These are phyloP conservation scores for Neurospora sp. DNA, from an alignment of 495 filamentous ascomycete genomes.

Conservation along the genomic window DNA sequence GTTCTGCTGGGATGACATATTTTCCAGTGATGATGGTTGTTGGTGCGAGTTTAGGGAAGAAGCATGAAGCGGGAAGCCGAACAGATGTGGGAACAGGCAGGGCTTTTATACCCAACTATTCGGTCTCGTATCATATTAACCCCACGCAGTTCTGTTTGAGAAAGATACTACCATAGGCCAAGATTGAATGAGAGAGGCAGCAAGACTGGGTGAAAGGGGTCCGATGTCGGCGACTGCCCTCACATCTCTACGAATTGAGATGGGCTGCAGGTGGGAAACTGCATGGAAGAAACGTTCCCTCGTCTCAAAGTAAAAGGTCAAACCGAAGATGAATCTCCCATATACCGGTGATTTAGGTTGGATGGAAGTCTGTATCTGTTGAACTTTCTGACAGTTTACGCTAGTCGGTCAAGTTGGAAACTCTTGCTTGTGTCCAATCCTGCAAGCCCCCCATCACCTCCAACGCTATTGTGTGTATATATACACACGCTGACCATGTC, in stretches of 20 bases:
- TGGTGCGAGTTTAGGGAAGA: background rate
- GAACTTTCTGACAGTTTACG: background rate
- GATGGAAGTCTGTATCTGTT: background rate
- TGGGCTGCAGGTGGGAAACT: background rate
- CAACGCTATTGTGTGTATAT: background rate
- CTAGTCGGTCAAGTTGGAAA: background rate
- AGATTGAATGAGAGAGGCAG: background rate
- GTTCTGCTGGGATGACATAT: conserved; percentile 20
- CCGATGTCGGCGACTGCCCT: background rate
- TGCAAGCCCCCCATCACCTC: background rate
- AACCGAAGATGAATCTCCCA: background rate
- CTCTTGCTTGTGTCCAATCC: background rate
- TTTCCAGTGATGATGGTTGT: background rate
- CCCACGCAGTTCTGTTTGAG: background rate
- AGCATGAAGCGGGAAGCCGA: background rate
- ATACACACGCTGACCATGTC: background rate
- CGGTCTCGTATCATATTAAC: background rate
- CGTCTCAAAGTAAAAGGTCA: background rate
- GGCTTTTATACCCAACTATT: background rate
- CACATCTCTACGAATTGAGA: background rate
- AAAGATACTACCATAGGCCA: background rate
- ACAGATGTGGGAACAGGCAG: background rate
- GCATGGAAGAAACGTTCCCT: background rate
- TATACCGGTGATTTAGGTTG: background rate
- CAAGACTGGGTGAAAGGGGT: background rate